Evolutionary conservation across 257 asterid species (phyloP).

Genomic region (Penstemon barbatus): DNA sequence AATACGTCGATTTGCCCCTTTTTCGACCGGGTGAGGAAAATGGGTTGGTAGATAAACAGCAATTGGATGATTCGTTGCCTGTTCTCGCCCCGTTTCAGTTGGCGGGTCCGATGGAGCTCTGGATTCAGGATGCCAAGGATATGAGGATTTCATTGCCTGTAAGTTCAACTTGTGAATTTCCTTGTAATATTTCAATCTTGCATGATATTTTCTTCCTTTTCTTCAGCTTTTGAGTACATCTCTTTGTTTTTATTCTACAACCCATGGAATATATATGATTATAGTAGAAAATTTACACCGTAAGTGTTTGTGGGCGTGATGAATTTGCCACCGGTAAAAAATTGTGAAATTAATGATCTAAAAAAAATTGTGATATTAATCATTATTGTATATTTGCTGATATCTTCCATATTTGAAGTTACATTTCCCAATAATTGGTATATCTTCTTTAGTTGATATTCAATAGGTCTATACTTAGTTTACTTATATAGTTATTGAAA

Average conservation of each 20-base stretch:
- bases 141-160: constrained; percentile 94
- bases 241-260: background rate
- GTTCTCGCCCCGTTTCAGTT: constrained; percentile 88
- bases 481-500: background rate
- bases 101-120: constrained; percentile 97
- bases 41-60: constrained; percentile 54
- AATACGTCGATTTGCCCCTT: constrained; percentile 85
- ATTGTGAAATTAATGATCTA: background rate
- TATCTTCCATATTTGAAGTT: background rate
- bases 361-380: background rate
- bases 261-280: background rate
- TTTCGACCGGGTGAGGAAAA: constrained; percentile 53
- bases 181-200: too few species aligned
- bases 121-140: constrained; percentile 95
- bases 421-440: too few species aligned
- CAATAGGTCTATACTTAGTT: too few species aligned
- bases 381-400: constrained; percentile 11
- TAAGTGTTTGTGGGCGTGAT: background rate
- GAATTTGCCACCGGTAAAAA: background rate
- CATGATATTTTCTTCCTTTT: background rate
- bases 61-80: constrained; percentile 55
- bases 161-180: constrained; percentile 36
- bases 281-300: background rate
- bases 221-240: background rate
- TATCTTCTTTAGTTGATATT: too few species aligned